Evolutionary conservation across 1,139 yeast species (phyloP).

Genomic region (Pichia sp.): DNA sequence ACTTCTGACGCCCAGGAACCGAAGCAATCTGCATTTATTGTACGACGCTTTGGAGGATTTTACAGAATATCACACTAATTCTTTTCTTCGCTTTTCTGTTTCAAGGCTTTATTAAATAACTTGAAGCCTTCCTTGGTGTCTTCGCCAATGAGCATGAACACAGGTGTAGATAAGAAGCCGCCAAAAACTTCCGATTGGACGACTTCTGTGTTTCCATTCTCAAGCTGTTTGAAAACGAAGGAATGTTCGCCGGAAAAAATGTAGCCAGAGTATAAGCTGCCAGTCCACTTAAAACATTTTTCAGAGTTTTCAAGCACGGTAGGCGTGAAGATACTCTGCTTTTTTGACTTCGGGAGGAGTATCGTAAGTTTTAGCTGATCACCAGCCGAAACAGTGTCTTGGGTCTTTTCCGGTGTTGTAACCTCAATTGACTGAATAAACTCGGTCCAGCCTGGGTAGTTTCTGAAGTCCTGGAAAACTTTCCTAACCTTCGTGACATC

Average conservation of each 20-base stretch:
- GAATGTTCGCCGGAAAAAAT: constrained; percentile 6
- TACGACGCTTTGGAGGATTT: too few species aligned
- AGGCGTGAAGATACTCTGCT: constrained; percentile 1
- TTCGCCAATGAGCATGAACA: constrained; percentile 5
- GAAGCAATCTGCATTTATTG: too few species aligned
- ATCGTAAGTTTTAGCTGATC: background rate
- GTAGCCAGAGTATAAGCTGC: background rate
- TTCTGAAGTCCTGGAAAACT: background rate
- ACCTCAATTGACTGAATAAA: background rate
- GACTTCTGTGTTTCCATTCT: constrained; percentile 5
- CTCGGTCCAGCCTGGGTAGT: background rate
- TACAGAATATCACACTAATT: background rate
- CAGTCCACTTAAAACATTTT: constrained; percentile 4
- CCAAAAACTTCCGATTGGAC: constrained; percentile 3
- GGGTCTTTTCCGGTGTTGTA: background rate
- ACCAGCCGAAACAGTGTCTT: background rate
- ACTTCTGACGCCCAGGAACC: too few species aligned
- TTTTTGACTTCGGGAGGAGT: background rate
- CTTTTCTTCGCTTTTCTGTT: constrained; percentile 4
- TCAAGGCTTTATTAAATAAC: constrained; percentile 7
- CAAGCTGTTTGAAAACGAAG: constrained; percentile 2
- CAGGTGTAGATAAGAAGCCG: constrained; percentile 2
- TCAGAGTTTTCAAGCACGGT: background rate
- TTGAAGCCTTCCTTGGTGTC: constrained; percentile 5
- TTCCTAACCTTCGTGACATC: background rate